These are phyloP conservation scores for Phytophthora citricola DNA, from an alignment of 352 stramenopile genomes.

Conservation along the genomic window DNA sequence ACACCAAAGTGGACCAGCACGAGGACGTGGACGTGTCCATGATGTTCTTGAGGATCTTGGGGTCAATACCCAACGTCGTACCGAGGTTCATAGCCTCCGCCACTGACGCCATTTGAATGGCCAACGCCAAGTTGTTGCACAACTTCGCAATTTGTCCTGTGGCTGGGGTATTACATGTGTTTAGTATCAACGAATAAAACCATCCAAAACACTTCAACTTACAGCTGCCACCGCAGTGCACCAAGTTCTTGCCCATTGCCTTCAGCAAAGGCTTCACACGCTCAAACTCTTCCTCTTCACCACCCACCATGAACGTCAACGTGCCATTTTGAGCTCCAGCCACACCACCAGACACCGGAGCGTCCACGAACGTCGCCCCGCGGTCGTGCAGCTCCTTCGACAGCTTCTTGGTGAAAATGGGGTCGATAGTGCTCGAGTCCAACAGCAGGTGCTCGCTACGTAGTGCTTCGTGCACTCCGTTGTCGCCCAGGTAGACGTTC, in stretches of 20 bases:
- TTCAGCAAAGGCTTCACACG: constrained; percentile 84
- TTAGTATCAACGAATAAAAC: not conserved
- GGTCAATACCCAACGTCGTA: constrained; percentile 94
- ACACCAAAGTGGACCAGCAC: constrained; percentile 96
- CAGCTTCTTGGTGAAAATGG: constrained; percentile 91
- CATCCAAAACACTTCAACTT: constrained; percentile 37
- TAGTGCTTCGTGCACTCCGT: constrained; percentile 76
- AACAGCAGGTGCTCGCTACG: constrained; percentile 89
- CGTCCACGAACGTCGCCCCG: constrained; percentile 91
- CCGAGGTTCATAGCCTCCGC: constrained; percentile 97
- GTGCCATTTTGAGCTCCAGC: constrained; percentile 95
- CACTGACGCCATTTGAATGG: constrained; percentile 97
- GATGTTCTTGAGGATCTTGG: constrained; percentile 92
- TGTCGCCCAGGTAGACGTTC: constrained; percentile 71
- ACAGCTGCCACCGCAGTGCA: constrained; percentile 93
- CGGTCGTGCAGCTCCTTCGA: constrained; percentile 60
- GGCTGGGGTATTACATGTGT: constrained; percentile 35
- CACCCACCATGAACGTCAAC: constrained; percentile 98
- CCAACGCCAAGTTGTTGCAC: constrained; percentile 98
- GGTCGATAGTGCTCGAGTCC: constrained; percentile 97
- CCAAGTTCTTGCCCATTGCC: constrained; percentile 95
- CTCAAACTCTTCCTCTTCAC: constrained; percentile 65
- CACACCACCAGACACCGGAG: constrained; percentile 97
- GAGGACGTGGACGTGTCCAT: constrained; percentile 97
- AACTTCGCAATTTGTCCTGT: constrained; percentile 94